Evolutionary conservation across 1,284 basidiomycete species (phyloP), one percentile per base, ranked within the genome.

Genomic region (Cutaneotrichosporon sp.): DNA sequence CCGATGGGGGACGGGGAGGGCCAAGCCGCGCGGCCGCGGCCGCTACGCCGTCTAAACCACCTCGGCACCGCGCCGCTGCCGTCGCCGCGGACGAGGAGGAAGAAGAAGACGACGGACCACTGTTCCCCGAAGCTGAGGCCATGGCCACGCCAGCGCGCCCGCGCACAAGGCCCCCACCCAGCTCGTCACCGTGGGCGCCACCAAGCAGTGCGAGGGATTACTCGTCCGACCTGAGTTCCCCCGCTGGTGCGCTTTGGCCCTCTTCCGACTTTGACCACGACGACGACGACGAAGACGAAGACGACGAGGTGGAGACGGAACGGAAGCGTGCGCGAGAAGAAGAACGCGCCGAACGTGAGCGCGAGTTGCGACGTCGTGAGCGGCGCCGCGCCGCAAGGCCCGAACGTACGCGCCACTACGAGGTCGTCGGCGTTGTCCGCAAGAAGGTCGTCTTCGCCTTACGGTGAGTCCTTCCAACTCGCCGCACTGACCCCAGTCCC

Each of bases 381-480:
- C 23, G 46, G 17, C 52, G 51, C 13, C 36, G 39, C 21, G 37
- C 49, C 2, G 53, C 55, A 9, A 48, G 51, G 15, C 62, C 55
- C 26, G 60, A 65, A 38, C 52, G 72, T 17, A 69, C 71, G 33
- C 62, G 69, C 44, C 61, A 65, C 42, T 76, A 75, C 49, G 69
- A 73, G 58, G 71, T 74, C 20, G 69, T 75, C 8, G 73, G 64
- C 0, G 62, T 76, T 0, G 71, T 76, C 10, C 52, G 71, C 45
- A 71, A 69, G 52, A 76, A 76, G 49, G 63, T 76, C 4, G 73
- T 76, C 21, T 76, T 76, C 51, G 60, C 68, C 4, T 56, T 75
- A 13, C 55, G 74, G 74, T 74, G 49, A 40, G 36, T 44, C 21
- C 13, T 13, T 20, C n/a, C 35, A 18, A 12, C 8, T 33, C 4